phyloP scores from a whole-genome alignment of 345 rosid genomes.

The Populus euphratica region DNA sequence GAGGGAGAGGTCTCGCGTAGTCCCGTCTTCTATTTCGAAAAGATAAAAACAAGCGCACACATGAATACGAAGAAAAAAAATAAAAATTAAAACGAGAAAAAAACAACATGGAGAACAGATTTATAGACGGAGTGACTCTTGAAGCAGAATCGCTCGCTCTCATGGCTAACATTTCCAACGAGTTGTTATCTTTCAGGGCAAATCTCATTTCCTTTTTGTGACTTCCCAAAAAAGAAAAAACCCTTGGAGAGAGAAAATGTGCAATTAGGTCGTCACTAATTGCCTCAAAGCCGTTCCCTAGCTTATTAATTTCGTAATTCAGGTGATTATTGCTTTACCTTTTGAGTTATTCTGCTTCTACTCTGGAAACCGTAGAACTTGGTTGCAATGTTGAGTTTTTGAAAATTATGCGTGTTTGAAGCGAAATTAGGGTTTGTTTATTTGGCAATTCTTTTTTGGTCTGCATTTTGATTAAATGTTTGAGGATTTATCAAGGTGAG shows the following conservation, averaged over 20 bases:
- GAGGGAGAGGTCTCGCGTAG: conserved; percentile 2
- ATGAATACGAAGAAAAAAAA: not conserved
- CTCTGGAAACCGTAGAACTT: conserved; percentile 15
- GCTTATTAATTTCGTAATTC: conserved; percentile 16
- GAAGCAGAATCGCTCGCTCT: not conserved
- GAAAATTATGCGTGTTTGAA: conserved; percentile 4
- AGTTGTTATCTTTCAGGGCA: conserved; percentile 2
- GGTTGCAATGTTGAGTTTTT: conserved; percentile 4
- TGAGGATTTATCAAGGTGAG: not conserved
- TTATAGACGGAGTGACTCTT: not conserved
- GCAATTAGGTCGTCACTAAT: not conserved
- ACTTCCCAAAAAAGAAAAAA: not conserved
- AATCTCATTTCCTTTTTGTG: not conserved
- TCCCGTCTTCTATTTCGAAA: conserved; percentile 3
- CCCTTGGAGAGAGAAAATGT: conserved; percentile 28
- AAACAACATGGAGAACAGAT: not conserved
- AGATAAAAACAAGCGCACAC: not conserved
- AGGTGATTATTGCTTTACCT: conserved; percentile 15
- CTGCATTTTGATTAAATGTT: conserved; percentile 10
- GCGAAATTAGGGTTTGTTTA: conserved; percentile 15
- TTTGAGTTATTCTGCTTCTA: not conserved
- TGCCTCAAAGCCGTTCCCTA: conserved; percentile 7
- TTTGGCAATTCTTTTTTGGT: not conserved
- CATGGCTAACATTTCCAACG: conserved; percentile 17
- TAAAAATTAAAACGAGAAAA: too few relatives aligned